phyloP scores from a whole-genome alignment of 164 flowering plant species.

The Vitis labrusca region DNA sequence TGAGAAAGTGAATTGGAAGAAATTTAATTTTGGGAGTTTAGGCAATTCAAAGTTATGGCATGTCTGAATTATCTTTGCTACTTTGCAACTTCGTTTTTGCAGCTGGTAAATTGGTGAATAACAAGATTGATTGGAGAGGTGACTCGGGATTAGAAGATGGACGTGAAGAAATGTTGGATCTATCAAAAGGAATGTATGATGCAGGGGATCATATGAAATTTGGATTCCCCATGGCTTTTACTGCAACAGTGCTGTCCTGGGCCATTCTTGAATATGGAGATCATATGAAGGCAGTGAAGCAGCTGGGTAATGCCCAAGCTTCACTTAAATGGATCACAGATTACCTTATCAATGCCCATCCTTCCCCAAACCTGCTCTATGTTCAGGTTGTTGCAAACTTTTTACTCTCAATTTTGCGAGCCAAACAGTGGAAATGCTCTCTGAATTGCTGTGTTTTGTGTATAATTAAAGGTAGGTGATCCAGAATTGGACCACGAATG shows the following conservation, averaged over 20 bases:
- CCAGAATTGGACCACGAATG: slow-evolving; percentile 41
- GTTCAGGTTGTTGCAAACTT: slow-evolving; percentile 27
- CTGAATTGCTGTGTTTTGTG: background rate
- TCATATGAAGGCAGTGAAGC: slow-evolving; percentile 27
- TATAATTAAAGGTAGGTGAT: slow-evolving; percentile 39
- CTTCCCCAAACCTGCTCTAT: slow-evolving; percentile 28
- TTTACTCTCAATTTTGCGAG: background rate
- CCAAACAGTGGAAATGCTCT: no score
- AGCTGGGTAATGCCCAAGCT: slow-evolving; percentile 27
- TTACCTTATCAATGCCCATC: slow-evolving; percentile 40
- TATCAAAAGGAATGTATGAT: slow-evolving; percentile 49
- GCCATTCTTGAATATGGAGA: slow-evolving; percentile 41
- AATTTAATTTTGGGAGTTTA: no score
- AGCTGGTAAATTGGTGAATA: slow-evolving; percentile 41
- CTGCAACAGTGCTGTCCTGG: slow-evolving; percentile 52
- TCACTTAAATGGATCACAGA: slow-evolving; percentile 49
- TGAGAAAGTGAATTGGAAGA: no score
- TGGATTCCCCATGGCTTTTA: slow-evolving; percentile 53
- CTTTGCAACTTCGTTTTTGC: slow-evolving; percentile 1
- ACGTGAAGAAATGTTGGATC: slow-evolving; percentile 33
- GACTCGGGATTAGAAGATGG: slow-evolving; percentile 44
- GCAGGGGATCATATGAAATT: slow-evolving; percentile 49
- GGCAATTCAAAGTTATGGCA: no score
- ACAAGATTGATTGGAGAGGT: slow-evolving; percentile 45
- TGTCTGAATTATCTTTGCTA: no score